phyloP scores from a whole-genome alignment of 331 rosid species.

The Rosa hybrid region DNA sequence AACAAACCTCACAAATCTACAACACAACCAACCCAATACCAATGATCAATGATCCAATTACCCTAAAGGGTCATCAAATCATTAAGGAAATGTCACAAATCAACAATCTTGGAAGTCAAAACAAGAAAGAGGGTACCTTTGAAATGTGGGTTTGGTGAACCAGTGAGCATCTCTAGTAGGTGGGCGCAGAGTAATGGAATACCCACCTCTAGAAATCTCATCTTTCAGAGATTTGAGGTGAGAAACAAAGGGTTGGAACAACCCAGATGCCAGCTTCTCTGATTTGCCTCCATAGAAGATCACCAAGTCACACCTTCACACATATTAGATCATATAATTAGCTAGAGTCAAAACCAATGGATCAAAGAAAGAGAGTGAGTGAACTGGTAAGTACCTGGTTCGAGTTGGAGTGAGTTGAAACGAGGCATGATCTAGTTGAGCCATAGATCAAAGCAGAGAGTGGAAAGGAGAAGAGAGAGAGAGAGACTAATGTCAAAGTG shows the following conservation, averaged over 20 bases:
- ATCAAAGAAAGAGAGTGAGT: background rate
- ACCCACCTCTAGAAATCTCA: constrained; percentile 73
- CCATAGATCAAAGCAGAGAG: constrained; percentile 1
- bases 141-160: constrained; percentile 63
- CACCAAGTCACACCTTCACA: constrained; percentile 52
- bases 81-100: background rate
- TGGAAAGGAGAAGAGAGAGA: background rate
- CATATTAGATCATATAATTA: constrained; percentile 4
- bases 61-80: background rate
- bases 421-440: constrained; percentile 17
- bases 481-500: background rate
- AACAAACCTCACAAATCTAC: constrained; percentile 68
- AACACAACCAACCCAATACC: background rate
- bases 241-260: constrained; percentile 57
- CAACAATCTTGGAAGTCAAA: background rate
- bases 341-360: background rate
- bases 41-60: background rate
- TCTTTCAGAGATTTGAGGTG: constrained; percentile 54
- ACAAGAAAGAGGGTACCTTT: constrained; percentile 42
- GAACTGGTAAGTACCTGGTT: constrained; percentile 7
- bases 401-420: constrained; percentile 29
- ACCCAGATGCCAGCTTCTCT: constrained; percentile 67
- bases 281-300: constrained; percentile 42
- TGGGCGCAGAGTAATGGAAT: constrained; percentile 65
- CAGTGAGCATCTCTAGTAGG: constrained; percentile 39